A percentile compares a stretch with the other conserved stretches of the same genome.
Evolutionary conservation across 2,329 filamentous ascomycete species (phyloP).

Genomic region (Colletotrichum lini): DNA sequence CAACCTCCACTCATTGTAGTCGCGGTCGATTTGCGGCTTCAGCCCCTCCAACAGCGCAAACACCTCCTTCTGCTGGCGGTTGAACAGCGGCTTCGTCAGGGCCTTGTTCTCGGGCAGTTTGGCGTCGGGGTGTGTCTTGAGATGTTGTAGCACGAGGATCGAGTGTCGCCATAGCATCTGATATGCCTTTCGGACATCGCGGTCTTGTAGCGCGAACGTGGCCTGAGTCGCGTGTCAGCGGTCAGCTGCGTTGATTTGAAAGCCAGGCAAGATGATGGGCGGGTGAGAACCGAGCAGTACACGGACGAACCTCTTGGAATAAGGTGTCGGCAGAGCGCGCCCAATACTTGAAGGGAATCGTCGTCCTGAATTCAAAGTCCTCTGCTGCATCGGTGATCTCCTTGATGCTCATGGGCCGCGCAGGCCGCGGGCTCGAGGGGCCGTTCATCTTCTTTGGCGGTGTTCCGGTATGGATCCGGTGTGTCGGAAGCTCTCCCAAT

Average conservation of each 20-base stretch:
- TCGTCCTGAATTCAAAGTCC: conserved; percentile 84
- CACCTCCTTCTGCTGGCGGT: conserved; percentile 67
- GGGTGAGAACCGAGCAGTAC: neutral
- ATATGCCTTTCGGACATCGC: conserved; percentile 90
- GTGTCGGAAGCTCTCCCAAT: conserved; percentile 13
- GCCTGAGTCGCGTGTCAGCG: conserved; percentile 68
- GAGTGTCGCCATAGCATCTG: conserved; percentile 93
- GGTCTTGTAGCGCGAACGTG: conserved; percentile 86
- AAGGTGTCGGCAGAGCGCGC: conserved; percentile 84
- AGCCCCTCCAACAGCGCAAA: conserved; percentile 81
- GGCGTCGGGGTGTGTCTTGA: conserved; percentile 83
- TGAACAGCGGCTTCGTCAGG: conserved; percentile 68
- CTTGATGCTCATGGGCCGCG: conserved; percentile 78
- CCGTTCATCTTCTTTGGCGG: conserved; percentile 48
- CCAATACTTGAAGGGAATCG: conserved; percentile 85
- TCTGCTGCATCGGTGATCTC: conserved; percentile 83
- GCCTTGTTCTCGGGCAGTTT: conserved; percentile 76
- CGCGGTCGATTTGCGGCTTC: conserved; percentile 82
- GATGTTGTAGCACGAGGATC: conserved; percentile 82
- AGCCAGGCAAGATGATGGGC: neutral
- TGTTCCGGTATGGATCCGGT: neutral
- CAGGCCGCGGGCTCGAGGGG: conserved; percentile 51
- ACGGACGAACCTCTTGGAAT: conserved; percentile 83
- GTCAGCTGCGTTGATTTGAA: neutral
- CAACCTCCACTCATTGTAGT: conserved; percentile 78